Base-by-base conservation (phyloP, 768 basidiomycete genomes). In the Fomitopsis pulvina region DNA sequence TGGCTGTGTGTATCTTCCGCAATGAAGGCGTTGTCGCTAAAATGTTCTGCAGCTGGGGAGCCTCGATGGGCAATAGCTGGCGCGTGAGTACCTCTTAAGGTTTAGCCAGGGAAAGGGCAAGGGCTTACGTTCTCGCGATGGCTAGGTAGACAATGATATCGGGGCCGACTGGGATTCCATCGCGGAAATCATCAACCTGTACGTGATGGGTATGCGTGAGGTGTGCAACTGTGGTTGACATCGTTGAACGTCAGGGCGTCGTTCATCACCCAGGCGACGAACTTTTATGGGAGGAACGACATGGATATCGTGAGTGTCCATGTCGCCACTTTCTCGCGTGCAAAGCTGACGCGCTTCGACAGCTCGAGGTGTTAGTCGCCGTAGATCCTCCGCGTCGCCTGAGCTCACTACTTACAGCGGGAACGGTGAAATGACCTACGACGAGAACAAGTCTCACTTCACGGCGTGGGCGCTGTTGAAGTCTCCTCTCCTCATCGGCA, bases 381-480 rank as follows among this genome's bases (percentile, higher is more conserved):
- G 24, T 16, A 40, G n/a, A n/a, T 22, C n/a, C n/a, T n/a, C n/a
- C n/a, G 32, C 9, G n/a, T 34, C 10, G 81, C 16, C 28, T 37
- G 21, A 34, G 5, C 34, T 47, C 32, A 8, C 6, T 16, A 11
- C 7, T 34, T 32, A 21, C 59, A 83, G 81, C 27, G 83, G 84
- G 18, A 85, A 85, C 52, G 82, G 80, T 12, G 66, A 74, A 28
- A 67, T 85, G 38, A 77, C 77, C 0, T 75, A 70, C 58, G 81
- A 85, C 16, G 83, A 86, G 65, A 65, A 74, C 21, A 85, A 85
- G 62, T 73, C 81, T 2, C 83, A 86, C 60, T 86, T 85, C 60
- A 85, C 83, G 0, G 81, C 79, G 0, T 85, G 84, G 83, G 81
- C 81, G 30, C 64, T 86, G 28, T 76, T 84, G 77, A 85, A 84